phyloP scores from a whole-genome alignment of 192 early-diverging fungal genomes.

The Backusella macrospora region DNA sequence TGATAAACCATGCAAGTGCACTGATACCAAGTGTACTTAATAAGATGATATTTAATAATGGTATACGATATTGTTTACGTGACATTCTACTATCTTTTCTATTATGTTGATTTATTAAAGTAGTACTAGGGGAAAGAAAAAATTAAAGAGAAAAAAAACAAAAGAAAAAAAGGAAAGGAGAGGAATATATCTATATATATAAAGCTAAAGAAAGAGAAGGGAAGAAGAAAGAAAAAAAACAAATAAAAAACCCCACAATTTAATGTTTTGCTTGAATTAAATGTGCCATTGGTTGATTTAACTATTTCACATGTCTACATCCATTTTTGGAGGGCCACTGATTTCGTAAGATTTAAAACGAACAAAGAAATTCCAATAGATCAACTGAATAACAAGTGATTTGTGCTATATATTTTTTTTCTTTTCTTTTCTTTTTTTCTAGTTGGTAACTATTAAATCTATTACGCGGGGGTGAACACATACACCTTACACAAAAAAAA shows the following conservation, averaged over 20 bases:
- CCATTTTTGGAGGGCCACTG: not conserved
- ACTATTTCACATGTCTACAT: not conserved
- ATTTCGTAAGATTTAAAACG: conserved; percentile 15
- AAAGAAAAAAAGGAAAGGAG: not conserved
- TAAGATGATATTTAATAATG: conserved; percentile 47
- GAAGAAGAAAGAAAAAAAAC: not conserved
- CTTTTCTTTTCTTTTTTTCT: too few relatives aligned
- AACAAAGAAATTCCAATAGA: not conserved
- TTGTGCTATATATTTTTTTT: not conserved
- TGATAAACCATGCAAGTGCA: conserved; percentile 36
- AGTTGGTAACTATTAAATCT: too few relatives aligned
- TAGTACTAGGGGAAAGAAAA: not conserved
- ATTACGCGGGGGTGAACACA: not conserved
- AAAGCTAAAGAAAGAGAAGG: not conserved
- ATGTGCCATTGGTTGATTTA: conserved; percentile 8
- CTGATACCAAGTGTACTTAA: conserved; percentile 50
- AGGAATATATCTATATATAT: not conserved
- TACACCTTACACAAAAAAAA: not conserved
- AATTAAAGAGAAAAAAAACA: not conserved
- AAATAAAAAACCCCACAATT: not conserved
- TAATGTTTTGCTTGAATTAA: not conserved
- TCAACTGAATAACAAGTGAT: conserved; percentile 16
- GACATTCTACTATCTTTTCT: not conserved
- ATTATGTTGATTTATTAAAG: not conserved
- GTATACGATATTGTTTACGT: conserved; percentile 14